Conservation (phyloP, 352 stramenopile genomes). For the Phytophthora constricta region DNA sequence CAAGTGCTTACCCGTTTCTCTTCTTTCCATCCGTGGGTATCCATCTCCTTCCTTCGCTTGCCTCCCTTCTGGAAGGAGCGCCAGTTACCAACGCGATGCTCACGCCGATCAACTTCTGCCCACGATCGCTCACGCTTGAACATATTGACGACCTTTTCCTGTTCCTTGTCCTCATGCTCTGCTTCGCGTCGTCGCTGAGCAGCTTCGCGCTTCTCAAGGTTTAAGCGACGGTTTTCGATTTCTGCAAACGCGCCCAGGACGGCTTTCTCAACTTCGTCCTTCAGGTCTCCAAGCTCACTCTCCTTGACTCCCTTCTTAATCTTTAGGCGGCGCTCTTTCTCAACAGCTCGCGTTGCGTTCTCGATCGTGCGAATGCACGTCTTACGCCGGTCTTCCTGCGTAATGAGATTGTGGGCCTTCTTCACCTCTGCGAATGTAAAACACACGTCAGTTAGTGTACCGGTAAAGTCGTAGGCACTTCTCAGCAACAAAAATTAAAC, state of each 20-base stretch:
- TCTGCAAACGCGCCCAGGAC: conserved; percentile 86
- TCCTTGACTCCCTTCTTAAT: conserved; percentile 87
- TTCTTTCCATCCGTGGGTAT: conserved; percentile 67
- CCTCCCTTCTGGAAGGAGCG: conserved; percentile 78
- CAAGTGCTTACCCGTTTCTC: conserved; percentile 55
- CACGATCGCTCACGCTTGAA: conserved; percentile 83
- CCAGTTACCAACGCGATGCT: conserved; percentile 85
- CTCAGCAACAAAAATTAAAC: no score
- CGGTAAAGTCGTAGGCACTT: no score
- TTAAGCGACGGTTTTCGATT: conserved; percentile 79
- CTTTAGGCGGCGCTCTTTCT: conserved; percentile 77
- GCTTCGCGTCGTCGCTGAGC: conserved; percentile 72
- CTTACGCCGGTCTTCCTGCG: conserved; percentile 86
- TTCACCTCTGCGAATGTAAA: conserved; percentile 63
- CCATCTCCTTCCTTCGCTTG: conserved; percentile 69
- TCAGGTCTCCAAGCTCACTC: conserved; percentile 63
- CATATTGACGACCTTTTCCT: conserved; percentile 64
- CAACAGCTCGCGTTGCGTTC: conserved; percentile 66
- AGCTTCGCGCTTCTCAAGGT: conserved; percentile 78
- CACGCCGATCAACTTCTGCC: conserved; percentile 77
- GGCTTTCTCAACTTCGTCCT: conserved; percentile 74
- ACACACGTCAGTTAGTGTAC: conserved; percentile 2
- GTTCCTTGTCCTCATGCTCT: conserved; percentile 77
- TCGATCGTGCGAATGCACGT: conserved; percentile 82
- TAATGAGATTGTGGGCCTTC: conserved; percentile 88